Base-by-base conservation (phyloP, 2,329 filamentous ascomycete species). In the Diaporthe sp. region DNA sequence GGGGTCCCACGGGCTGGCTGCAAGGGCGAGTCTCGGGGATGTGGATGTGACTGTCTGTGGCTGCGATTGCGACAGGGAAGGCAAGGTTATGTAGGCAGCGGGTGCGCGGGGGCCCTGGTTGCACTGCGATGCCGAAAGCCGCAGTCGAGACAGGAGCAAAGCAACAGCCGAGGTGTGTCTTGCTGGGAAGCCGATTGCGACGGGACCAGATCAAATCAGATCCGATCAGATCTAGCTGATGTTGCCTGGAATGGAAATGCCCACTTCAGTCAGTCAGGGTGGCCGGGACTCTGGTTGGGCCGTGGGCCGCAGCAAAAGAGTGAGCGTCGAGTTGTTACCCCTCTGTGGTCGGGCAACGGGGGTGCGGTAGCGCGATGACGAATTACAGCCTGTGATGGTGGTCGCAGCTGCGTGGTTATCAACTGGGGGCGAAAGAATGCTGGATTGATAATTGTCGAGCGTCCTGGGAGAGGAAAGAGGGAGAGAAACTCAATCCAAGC, bases 1-100 rank as follows among this genome's bases (percentile, higher is more conserved):
- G 65, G 65, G 65, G 44, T 53, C 47, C 31, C 25, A 42, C 28
- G 25, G 47, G 47, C 31, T 9, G 47, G 65, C 65, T 55, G 65
- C 65, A 70, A 70, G 65, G 65, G 65, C 65, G n/a, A 70, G 65
- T 70, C 47, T 68, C 65, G 61, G 71, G 31, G 28, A 65, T 31
- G 44, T 67, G 47, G 51, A 63, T 53, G 63, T 17, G 42, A 22
- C 8, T 37, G 44, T 15, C 13, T 68, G 65, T 39, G 15, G 31
- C 37, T 31, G n/a, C 65, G 49, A 42, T 70, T 55, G 49, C 47
- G 49, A 55, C 65, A 70, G 65, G 65, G 47, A 31, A 70, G 65
- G 34, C 65, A 55, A 20, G 65, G 49, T 68, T 68, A 68, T 68
- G 63, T 49, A 55, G 65, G 22, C 13, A 28, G 15, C 1, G 4